Base-by-base conservation (phyloP, 805 yeast genomes). In the Lipomyces kockii region DNA sequence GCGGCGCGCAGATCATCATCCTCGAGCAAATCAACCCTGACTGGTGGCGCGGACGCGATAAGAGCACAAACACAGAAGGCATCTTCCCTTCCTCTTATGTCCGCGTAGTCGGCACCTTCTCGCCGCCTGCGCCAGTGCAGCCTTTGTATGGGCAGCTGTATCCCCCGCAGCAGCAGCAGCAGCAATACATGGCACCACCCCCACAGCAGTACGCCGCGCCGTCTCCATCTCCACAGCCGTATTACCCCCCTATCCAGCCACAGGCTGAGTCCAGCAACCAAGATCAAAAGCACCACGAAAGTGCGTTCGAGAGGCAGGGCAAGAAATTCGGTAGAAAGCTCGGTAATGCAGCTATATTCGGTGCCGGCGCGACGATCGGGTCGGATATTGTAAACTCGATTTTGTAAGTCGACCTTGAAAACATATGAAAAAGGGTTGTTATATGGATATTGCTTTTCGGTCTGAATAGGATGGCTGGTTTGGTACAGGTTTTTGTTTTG, bases 351-450 rank as follows among this genome's bases (percentile, higher is more conserved):
- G 93, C 96, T 46, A 86, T 93, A 60, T 94, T 92, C 72, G 65
- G 98, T 79, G 97, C 97, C 9, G 98, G 98, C 82, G 97, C 98
- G 52, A 89, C 97, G 1, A 82, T 93, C 63, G 98, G 98, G 75
- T 84, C 91, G 57, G 92, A 90, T 74, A 74, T 94, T 61, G 91
- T 93, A 53, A 87, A 89, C 74, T 84, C 90, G 55, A 89, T 91
- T 67, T 87, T 89, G 73, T 87, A 79, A 53, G 12, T 35, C n/a
- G 22, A 43, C 49, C 6, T 17, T 17, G 20, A n/a, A 43, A 17
- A 17, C 4, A 43, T 6, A 8, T 17, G 49, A 17, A 6, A 43
- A 43, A 43, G 0, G 3, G 22, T 17, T n/a, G 8, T 17, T 17
- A 22, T 43, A 43, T 6, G 46, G 1, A 7, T 5, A n/a, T 17